Base-by-base conservation (phyloP, 2,329 filamentous ascomycete species). In the Nemania sp. region DNA sequence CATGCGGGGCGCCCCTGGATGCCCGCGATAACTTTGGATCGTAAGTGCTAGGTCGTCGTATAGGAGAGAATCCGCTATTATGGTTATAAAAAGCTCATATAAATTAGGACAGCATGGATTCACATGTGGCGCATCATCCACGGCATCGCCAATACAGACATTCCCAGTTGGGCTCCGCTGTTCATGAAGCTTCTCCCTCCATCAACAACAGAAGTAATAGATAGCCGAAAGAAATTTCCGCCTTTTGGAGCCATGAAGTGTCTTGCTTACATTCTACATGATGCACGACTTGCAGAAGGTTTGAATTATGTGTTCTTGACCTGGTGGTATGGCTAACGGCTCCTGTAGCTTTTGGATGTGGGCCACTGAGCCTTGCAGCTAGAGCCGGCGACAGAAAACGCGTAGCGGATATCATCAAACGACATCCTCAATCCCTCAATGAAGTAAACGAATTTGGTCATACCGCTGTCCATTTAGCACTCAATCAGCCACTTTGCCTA, bases 221-320 rank as follows among this genome's bases (percentile, higher is more conserved):
- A n/a, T n/a, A n/a, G n/a, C n/a, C n/a, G n/a, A n/a, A n/a, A n/a
- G 20, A 6, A 7, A 1, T 17, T 35, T 35, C 34, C 7, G 13
- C 3, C 35, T n/a, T 4, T 3, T 11, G 35, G 15, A 3, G 11
- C 3, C 35, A 39, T 4, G 35, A 39, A 39, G 3, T 3, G 15
- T 11, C 35, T 39, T 39, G 15, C 15, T n/a, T 39, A 11, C 5
- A 29, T 49, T 21, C 6, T 37, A 6, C 20, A 29, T 0, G 25
- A 60, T 43, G 12, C n/a, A 4, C n/a, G 13, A 21, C 2, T 54
- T 0, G 59, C 49, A 25, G 54, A 58, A 61, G 59, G 59, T 58
- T 46, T n/a, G 48, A 35, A 1, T 6, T 6, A 39, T 2, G n/a
- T 5, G 1, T 34, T 54, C 13, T 21, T 2, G n/a, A 9, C 20